phyloP scores from a whole-genome alignment of 208 protist species.

The Trypanosoma boissoni region DNA sequence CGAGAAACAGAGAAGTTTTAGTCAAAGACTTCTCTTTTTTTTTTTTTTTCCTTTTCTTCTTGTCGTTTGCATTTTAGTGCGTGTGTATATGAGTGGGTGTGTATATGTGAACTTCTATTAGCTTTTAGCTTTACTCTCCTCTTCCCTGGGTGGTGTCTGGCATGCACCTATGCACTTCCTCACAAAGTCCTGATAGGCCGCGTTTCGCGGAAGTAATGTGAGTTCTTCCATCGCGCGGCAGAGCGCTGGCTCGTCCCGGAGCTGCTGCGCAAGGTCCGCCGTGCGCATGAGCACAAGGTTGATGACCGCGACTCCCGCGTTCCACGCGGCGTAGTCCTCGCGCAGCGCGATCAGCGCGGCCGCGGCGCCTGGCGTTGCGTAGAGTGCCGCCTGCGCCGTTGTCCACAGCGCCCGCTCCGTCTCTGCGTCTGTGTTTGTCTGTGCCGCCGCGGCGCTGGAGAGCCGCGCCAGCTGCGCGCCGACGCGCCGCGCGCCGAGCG shows the following conservation, averaged over 20 bases:
- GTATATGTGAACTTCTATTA: no score
- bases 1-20: not conserved
- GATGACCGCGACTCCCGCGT: conserved; percentile 36
- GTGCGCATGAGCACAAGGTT: conserved; percentile 53
- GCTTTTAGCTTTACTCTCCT: no score
- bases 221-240: conserved; percentile 25
- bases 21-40: not conserved
- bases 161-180: conserved; percentile 32
- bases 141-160: no score
- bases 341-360: conserved; percentile 29
- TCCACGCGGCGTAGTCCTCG: conserved; percentile 27
- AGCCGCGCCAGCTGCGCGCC: not conserved
- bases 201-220: conserved; percentile 31
- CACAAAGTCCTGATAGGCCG: conserved; percentile 54
- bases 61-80: no score
- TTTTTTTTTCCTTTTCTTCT: not conserved
- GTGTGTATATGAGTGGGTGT: no score
- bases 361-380: conserved; percentile 38
- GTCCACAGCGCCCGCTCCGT: conserved; percentile 38
- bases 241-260: conserved; percentile 2
- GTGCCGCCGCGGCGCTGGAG: not conserved
- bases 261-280: conserved; percentile 27
- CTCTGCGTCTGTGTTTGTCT: not conserved
- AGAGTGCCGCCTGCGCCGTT: conserved; percentile 52
- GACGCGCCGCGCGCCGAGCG: conserved; percentile 24